Evolutionary conservation across 2,329 filamentous ascomycete species (phyloP).

Genomic region (Xylariaceae sp.): DNA sequence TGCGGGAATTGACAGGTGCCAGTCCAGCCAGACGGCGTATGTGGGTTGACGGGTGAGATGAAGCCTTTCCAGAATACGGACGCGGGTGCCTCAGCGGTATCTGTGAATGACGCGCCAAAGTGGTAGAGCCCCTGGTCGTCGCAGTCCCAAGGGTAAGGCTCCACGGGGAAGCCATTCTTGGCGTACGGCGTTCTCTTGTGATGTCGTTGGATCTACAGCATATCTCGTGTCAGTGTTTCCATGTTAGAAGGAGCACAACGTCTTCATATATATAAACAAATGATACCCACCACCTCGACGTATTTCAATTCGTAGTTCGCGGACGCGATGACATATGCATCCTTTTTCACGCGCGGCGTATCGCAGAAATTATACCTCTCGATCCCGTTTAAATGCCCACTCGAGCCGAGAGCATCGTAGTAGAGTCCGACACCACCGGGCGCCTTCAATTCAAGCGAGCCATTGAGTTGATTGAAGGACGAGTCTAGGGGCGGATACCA

Average conservation of each 20-base stretch:
- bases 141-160: conserved; percentile 69
- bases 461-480: conserved; percentile 55
- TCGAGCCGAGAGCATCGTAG: too few species aligned
- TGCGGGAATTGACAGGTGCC: conserved; percentile 78
- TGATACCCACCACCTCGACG: conserved; percentile 62
- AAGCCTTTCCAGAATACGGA: conserved; percentile 62
- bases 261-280: background rate
- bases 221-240: background rate
- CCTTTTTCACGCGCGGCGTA: conserved; percentile 72
- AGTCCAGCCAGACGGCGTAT: conserved; percentile 59
- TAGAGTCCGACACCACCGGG: too few species aligned
- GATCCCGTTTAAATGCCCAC: conserved; percentile 44
- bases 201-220: conserved; percentile 64
- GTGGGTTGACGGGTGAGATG: conserved; percentile 59
- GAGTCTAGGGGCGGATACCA: conserved; percentile 56
- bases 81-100: conserved; percentile 31
- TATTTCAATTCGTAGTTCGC: conserved; percentile 62
- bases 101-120: conserved; percentile 54
- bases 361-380: conserved; percentile 77
- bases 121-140: conserved; percentile 64
- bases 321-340: conserved; percentile 55
- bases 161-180: conserved; percentile 68
- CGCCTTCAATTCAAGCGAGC: too few species aligned
- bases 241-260: too few species aligned
- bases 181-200: conserved; percentile 81